These are phyloP conservation scores for Colletotrichum echinochloae DNA, from an alignment of 2,329 filamentous ascomycete genomes.

Conservation along the genomic window DNA sequence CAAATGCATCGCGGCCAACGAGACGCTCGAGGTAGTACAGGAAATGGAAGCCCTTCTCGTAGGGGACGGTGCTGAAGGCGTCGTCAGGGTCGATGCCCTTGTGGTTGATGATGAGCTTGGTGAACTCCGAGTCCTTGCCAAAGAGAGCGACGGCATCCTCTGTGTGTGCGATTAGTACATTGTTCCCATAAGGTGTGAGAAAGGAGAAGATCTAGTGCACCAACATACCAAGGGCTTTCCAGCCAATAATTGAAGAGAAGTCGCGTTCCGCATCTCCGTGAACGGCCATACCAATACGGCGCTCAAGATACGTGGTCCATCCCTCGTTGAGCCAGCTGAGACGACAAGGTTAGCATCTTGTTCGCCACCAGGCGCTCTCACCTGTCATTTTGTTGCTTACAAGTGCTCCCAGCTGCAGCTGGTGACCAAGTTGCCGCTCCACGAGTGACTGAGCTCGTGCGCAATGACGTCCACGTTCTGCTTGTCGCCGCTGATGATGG, in stretches of 20 bases:
- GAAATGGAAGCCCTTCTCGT: conserved; percentile 97
- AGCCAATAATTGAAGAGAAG: conserved; percentile 96
- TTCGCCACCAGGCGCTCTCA: background rate
- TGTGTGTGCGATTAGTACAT: conserved; percentile 43
- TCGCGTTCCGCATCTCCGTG: conserved; percentile 89
- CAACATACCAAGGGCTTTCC: conserved; percentile 79
- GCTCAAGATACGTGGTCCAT: conserved; percentile 96
- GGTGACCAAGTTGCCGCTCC: conserved; percentile 89
- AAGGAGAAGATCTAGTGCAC: background rate
- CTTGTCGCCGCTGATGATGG: conserved; percentile 89
- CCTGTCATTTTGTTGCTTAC: conserved; percentile 55
- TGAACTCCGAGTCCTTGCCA: conserved; percentile 90
- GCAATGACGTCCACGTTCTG: conserved; percentile 98
- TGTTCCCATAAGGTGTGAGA: background rate
- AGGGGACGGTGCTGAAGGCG: conserved; percentile 91
- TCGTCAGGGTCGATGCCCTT: conserved; percentile 95
- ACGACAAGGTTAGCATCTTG: conserved; percentile 2
- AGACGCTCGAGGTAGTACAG: conserved; percentile 90
- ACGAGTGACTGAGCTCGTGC: conserved; percentile 81
- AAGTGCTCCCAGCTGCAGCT: conserved; percentile 86
- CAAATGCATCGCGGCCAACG: conserved; percentile 86
- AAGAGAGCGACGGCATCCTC: conserved; percentile 83
- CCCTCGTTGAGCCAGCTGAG: conserved; percentile 77
- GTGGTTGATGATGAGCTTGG: conserved; percentile 87
- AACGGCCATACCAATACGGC: conserved; percentile 80